Conservation (phyloP, 2,329 filamentous ascomycete genomes). For the Erysiphe pulchra region DNA sequence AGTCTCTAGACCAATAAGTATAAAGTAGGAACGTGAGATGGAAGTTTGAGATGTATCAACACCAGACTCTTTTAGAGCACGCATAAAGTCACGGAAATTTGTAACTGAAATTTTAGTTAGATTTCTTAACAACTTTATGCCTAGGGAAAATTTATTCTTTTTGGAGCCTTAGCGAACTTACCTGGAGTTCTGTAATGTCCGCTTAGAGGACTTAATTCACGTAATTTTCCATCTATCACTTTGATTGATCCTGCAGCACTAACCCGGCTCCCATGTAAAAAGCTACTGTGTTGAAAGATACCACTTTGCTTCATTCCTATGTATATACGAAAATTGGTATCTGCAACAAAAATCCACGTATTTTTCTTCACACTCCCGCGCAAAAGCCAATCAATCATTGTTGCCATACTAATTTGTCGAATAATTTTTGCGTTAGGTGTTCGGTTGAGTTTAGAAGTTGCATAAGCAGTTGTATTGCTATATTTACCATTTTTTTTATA, state of each 20-base stretch:
- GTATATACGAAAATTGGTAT: slow-evolving; percentile 65
- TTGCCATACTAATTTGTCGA: slow-evolving; percentile 41
- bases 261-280: slow-evolving; percentile 61
- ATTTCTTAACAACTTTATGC: background rate
- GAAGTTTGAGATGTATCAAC: slow-evolving; percentile 59
- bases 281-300: slow-evolving; percentile 76
- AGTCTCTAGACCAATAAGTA: slow-evolving; percentile 58
- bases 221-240: slow-evolving; percentile 56
- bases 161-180: slow-evolving; percentile 12
- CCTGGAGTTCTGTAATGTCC: slow-evolving; percentile 68
- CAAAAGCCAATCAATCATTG: slow-evolving; percentile 54
- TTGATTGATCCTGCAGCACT: slow-evolving; percentile 65
- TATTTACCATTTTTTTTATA: slow-evolving; percentile 16
- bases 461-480: slow-evolving; percentile 15
- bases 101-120: slow-evolving; percentile 14
- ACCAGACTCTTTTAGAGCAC: slow-evolving; percentile 41
- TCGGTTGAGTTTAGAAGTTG: slow-evolving; percentile 36
- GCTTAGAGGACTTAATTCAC: slow-evolving; percentile 41
- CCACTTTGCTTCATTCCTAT: slow-evolving; percentile 76
- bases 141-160: background rate
- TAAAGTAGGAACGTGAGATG: slow-evolving; percentile 58
- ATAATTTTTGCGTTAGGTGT: slow-evolving; percentile 33
- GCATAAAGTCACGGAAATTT: slow-evolving; percentile 65
- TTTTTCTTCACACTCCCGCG: slow-evolving; percentile 61
- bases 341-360: slow-evolving; percentile 83